Evolutionary conservation across 2,329 filamentous ascomycete genomes (phyloP), one percentile per base, ranked within the genome.

Genomic region (Byssoonygena ceratinophila): DNA sequence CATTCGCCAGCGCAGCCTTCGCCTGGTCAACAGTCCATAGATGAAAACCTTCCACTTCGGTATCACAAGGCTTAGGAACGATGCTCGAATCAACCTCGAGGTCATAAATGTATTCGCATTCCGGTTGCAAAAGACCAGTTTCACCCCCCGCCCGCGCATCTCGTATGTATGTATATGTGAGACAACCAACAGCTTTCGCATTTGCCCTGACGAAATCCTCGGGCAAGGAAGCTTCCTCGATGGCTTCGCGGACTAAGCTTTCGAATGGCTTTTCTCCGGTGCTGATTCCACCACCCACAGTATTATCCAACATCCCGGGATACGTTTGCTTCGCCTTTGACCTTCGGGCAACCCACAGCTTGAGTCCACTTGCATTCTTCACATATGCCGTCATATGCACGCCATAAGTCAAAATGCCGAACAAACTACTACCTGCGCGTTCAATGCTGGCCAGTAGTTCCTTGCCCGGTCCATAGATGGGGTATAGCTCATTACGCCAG

Each of bases 71-170:
- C 64, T 77, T 78, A 11, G 85, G 89, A 32, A 80, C 71, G 3
- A 88, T 75, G 54, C 82, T 80, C 4, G 73, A 69, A 1, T 83
- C 78, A 57, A 98, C 73, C 67, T 88, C 83, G 57, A 97, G 72
- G 66, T 98, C 89, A 70, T 92, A 98, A 41, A 95, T 75, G 74
- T 89, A 96, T 70, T 97, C 84, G 62, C 82, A 83, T 70, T 97
- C 92, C 0, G 92, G 92, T 70, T 94, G 91, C 64, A 95, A 76
- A 62, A 94, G 75, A 9, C 83, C 84, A 8, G 77, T 80, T 70
- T 96, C 88, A 8, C 89, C 90, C 9, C 88, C 87, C 2, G 87
- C 82, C 31, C 81, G 76, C 61, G 79, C 73, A 62, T 88, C 83
- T 9, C 89, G 81, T 58, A 94, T 77, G 70, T 91, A 85, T 58